Evolutionary conservation across 2,329 filamentous ascomycete species (phyloP).

Genomic region (Aspergillus intermedius): DNA sequence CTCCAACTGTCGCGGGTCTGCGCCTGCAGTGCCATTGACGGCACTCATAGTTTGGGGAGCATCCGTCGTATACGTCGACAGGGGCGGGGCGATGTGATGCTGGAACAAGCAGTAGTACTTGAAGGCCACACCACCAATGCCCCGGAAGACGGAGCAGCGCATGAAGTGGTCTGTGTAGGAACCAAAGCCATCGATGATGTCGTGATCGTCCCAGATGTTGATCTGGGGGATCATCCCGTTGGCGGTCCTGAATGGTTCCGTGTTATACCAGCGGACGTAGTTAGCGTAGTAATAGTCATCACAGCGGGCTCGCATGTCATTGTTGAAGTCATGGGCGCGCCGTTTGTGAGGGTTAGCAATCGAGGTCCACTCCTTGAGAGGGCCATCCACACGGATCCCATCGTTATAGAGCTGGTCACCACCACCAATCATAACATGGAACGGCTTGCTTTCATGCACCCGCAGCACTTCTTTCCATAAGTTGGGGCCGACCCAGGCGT

Average conservation of each 20-base stretch:
- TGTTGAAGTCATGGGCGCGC: constrained; percentile 57
- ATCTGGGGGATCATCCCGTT: constrained; percentile 59
- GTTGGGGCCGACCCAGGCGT: constrained; percentile 55
- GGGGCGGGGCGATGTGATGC: constrained; percentile 74
- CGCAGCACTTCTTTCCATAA: constrained; percentile 61
- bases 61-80: constrained; percentile 79
- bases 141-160: constrained; percentile 58
- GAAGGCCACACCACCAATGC: constrained; percentile 53
- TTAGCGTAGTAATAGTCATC: constrained; percentile 59
- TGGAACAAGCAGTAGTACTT: constrained; percentile 63
- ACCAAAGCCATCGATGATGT: constrained; percentile 62
- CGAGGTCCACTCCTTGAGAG: constrained; percentile 60
- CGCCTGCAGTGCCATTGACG: constrained; percentile 45
- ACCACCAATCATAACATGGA: constrained; percentile 73
- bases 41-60: constrained; percentile 48
- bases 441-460: constrained; percentile 53
- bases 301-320: constrained; percentile 54
- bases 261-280: constrained; percentile 63
- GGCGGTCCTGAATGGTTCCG: constrained; percentile 53
- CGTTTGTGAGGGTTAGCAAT: constrained; percentile 57
- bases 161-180: constrained; percentile 63
- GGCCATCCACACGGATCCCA: constrained; percentile 76
- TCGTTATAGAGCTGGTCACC: constrained; percentile 79
- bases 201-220: constrained; percentile 61
- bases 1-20: constrained; percentile 65